Evolutionary conservation across 305 asterid genomes (phyloP).

Genomic region (Euphrasia arctica): DNA sequence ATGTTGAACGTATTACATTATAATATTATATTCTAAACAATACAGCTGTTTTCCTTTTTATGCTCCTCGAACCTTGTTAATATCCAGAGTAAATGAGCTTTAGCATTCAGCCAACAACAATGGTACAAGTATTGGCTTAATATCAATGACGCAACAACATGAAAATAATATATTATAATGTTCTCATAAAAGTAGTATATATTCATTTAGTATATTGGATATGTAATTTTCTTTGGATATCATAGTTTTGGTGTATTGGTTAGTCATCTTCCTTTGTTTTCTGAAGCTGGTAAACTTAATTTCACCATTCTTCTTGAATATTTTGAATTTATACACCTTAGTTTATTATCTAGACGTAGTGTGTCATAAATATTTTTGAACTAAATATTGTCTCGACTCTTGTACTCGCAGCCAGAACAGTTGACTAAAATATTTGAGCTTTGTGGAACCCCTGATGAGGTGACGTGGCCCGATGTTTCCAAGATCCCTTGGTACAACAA

Average conservation of each 20-base stretch:
- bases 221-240: too few species aligned
- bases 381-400: constrained; percentile 12
- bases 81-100: background rate
- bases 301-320: too few species aligned
- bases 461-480: constrained; percentile 96
- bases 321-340: background rate
- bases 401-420: constrained; percentile 81
- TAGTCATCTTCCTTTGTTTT: too few species aligned
- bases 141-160: background rate
- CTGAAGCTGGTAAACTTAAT: too few species aligned
- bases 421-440: constrained; percentile 89
- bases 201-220: too few species aligned
- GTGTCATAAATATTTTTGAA: background rate
- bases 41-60: background rate
- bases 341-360: constrained; percentile 1
- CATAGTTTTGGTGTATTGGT: too few species aligned
- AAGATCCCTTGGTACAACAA: constrained; percentile 93
- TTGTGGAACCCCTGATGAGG: constrained; percentile 97
- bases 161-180: too few species aligned
- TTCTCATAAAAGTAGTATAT: too few species aligned
- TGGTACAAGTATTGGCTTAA: background rate
- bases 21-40: too few species aligned
- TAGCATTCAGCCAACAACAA: background rate
- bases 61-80: background rate
- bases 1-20: too few species aligned